phyloP scores from a whole-genome alignment of 2,329 filamentous ascomycete genomes.

The Myriosclerotinia duriaeana region DNA sequence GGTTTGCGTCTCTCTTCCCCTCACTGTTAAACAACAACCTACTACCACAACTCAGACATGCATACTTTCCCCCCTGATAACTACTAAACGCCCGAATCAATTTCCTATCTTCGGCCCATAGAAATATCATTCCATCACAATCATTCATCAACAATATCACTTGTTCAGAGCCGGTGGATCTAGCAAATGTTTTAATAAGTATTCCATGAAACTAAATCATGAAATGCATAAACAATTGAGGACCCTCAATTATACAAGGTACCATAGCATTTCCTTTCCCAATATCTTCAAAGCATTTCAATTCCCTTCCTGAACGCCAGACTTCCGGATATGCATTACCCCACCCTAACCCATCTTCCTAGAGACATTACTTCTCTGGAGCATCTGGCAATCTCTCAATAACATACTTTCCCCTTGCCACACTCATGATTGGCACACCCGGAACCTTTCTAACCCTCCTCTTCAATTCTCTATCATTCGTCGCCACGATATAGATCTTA shows the following conservation, averaged over 20 bases:
- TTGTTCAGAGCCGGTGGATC: neutral
- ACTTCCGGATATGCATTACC: conserved; percentile 18
- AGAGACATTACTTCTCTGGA: conserved; percentile 53
- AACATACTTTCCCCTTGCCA: conserved; percentile 86
- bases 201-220: neutral
- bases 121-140: no score
- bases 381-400: conserved; percentile 89
- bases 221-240: neutral
- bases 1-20: no score
- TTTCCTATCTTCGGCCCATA: no score
- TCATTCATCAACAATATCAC: neutral
- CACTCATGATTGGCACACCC: conserved; percentile 68
- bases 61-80: no score
- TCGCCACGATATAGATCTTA: conserved; percentile 76
- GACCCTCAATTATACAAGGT: neutral
- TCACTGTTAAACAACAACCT: no score
- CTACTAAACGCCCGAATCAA: no score
- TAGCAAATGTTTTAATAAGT: neutral
- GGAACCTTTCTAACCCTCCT: conserved; percentile 71
- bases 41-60: no score
- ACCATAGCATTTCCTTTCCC: neutral
- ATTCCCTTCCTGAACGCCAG: conserved; percentile 18
- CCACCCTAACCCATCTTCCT: conserved; percentile 2
- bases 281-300: conserved; percentile 7
- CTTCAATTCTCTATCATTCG: conserved; percentile 77